These are phyloP conservation scores for Canariomyces notabilis DNA, from an alignment of 2,329 filamentous ascomycete genomes.

Conservation along the genomic window DNA sequence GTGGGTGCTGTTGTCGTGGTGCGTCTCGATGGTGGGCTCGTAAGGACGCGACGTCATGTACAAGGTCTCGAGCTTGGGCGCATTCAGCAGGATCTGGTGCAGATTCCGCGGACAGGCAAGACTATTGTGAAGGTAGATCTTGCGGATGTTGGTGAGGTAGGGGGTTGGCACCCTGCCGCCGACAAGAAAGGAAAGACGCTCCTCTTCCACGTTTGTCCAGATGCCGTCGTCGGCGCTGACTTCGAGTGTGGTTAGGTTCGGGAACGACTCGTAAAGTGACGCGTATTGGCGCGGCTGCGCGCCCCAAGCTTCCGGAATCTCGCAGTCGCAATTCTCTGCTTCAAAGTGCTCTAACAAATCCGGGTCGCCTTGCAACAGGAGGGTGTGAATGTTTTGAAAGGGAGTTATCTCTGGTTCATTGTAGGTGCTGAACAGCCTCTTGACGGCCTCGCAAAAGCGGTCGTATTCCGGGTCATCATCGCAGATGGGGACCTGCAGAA, in stretches of 20 bases:
- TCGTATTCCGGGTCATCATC: slow-evolving; percentile 23
- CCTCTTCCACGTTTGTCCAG: slow-evolving; percentile 14
- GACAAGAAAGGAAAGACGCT: neutral
- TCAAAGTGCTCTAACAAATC: slow-evolving; percentile 22
- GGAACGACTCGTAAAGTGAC: slow-evolving; percentile 18
- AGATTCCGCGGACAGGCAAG: slow-evolving; percentile 23
- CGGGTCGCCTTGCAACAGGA: slow-evolving; percentile 27
- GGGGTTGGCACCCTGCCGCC: neutral
- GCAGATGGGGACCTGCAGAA: slow-evolving; percentile 26
- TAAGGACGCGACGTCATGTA: slow-evolving; percentile 25
- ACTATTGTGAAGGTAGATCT: slow-evolving; percentile 28
- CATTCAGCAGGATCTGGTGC: slow-evolving; percentile 21
- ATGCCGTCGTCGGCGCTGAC: slow-evolving; percentile 25
- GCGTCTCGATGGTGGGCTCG: neutral
- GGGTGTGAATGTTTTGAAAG: slow-evolving; percentile 23
- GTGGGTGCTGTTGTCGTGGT: slow-evolving; percentile 3
- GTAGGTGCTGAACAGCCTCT: slow-evolving; percentile 1
- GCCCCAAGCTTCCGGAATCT: slow-evolving; percentile 21
- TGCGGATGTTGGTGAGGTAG: slow-evolving; percentile 18
- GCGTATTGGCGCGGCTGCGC: slow-evolving; percentile 20
- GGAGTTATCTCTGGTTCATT: slow-evolving; percentile 5
- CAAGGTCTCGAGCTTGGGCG: slow-evolving; percentile 24
- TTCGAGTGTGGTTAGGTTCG: slow-evolving; percentile 24
- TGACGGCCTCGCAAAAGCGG: slow-evolving; percentile 10
- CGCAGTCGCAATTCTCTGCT: slow-evolving; percentile 20